A percentile compares a stretch with the other conserved stretches of the same genome.
Evolutionary conservation across 495 filamentous ascomycete species (phyloP).

Genomic region (Staphylotrichum tortipilum): DNA sequence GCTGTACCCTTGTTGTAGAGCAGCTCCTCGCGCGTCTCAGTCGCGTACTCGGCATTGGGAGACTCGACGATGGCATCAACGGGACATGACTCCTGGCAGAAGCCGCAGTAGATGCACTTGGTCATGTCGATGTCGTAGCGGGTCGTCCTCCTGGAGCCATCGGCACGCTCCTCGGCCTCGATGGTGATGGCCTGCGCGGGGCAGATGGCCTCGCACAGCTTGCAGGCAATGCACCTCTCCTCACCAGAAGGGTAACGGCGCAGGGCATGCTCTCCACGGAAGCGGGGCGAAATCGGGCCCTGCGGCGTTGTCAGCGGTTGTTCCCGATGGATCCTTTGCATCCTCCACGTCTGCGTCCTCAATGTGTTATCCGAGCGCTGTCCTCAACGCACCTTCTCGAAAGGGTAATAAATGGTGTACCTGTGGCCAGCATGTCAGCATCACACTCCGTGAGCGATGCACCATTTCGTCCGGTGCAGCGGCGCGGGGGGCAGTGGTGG

Average conservation of each 20-base stretch:
- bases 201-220: constrained; percentile 96
- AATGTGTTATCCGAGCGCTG: too few species aligned
- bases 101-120: constrained; percentile 99
- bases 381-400: constrained; percentile 64
- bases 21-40: constrained; percentile 92
- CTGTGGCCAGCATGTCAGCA: constrained; percentile 33
- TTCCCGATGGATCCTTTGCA: too few species aligned
- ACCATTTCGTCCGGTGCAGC: too few species aligned
- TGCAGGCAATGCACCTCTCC: constrained; percentile 98
- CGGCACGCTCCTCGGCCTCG: constrained; percentile 94
- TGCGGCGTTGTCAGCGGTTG: constrained; percentile 14
- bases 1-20: constrained; percentile 88
- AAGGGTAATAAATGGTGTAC: constrained; percentile 97
- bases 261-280: constrained; percentile 94
- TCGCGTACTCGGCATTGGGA: constrained; percentile 96
- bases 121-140: constrained; percentile 99
- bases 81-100: constrained; percentile 98
- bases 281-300: constrained; percentile 94
- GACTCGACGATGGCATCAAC: constrained; percentile 97
- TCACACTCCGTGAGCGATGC: too few species aligned
- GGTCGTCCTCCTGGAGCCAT: constrained; percentile 88
- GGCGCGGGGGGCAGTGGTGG: too few species aligned
- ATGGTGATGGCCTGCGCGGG: constrained; percentile 96
- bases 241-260: constrained; percentile 93
- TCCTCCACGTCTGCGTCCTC: too few species aligned